Evolutionary conservation across 2,329 filamentous ascomycete genomes (phyloP), one percentile per base, ranked within the genome.

Genomic region (Zymoseptoria tritici): DNA sequence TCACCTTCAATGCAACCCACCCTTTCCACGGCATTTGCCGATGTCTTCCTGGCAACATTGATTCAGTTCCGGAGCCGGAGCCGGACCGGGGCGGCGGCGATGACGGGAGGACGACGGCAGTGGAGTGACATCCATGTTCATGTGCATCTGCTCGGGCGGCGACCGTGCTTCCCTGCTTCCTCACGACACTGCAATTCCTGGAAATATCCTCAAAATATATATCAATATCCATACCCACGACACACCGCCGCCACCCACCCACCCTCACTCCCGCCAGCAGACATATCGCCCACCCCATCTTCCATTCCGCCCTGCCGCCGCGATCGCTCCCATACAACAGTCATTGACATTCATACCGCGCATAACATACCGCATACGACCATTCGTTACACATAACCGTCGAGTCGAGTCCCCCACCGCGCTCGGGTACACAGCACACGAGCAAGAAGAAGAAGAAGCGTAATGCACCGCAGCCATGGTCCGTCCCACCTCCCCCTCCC

Each of bases 391-490:
- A 4, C 4, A 22, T 22, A 22, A 4, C 4, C 21, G 21, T 22
- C 21, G 4, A 22, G 21, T 46, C 36, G 36, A 46, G 36, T 46
- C 36, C 36, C 13, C 13, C 36, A 46, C 36, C 36, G 36, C 36
- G 36, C 36, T 46, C 36, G 36, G 36, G 16, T n/a, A 46, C 36
- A 46, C 36, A 46, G 36, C 36, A 46, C 36, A 46, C 36, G 36
- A 46, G 36, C 36, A 46, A 42, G 53, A 20, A 42, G 22, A 24
- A 31, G 52, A 29, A 4, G 53, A 52, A 59, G 57, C 53, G 56
- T 59, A 54, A 60, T 49, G 51, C 50, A n/a, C 31, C 26, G 52
- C 52, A 58, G 52, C 52, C 29, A 60, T 60, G 58, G 58, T 57
- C 53, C 9, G 46, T 11, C 16, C 29, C 55, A 49, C 16, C 36